A percentile compares a stretch with the other conserved stretches of the same genome.
Evolutionary conservation across 176 grass and related monocot genomes (phyloP).

Genomic region (Raddia guianensis): DNA sequence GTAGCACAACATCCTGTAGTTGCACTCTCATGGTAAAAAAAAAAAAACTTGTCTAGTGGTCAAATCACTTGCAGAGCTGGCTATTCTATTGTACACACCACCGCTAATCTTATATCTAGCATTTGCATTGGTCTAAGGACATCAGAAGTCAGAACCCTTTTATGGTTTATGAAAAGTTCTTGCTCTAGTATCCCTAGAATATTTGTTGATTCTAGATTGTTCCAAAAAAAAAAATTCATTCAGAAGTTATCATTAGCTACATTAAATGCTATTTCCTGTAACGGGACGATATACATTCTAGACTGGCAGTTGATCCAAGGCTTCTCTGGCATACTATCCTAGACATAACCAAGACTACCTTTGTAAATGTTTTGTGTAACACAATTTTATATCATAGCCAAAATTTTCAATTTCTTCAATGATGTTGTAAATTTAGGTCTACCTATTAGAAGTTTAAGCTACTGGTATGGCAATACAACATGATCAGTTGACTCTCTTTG

Average conservation of each 20-base stretch:
- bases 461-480: constrained; percentile 3
- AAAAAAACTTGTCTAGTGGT: constrained; percentile 21
- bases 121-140: background rate
- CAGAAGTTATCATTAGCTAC: background rate
- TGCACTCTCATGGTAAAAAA: constrained; percentile 86
- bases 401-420: constrained; percentile 11
- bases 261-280: constrained; percentile 16
- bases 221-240: background rate
- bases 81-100: background rate
- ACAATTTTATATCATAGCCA: background rate
- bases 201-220: background rate
- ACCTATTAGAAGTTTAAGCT: constrained; percentile 23
- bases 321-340: background rate
- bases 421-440: constrained; percentile 25
- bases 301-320: background rate
- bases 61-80: constrained; percentile 6
- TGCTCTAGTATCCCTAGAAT: background rate
- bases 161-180: background rate
- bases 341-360: constrained; percentile 11
- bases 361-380: constrained; percentile 12
- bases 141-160: background rate
- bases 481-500: constrained; percentile 36
- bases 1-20: constrained; percentile 82
- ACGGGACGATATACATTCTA: background rate
- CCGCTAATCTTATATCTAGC: constrained; percentile 24